These are phyloP conservation scores for Penicillium sp. DNA, from an alignment of 2,329 filamentous ascomycete genomes.

Conservation along the genomic window DNA sequence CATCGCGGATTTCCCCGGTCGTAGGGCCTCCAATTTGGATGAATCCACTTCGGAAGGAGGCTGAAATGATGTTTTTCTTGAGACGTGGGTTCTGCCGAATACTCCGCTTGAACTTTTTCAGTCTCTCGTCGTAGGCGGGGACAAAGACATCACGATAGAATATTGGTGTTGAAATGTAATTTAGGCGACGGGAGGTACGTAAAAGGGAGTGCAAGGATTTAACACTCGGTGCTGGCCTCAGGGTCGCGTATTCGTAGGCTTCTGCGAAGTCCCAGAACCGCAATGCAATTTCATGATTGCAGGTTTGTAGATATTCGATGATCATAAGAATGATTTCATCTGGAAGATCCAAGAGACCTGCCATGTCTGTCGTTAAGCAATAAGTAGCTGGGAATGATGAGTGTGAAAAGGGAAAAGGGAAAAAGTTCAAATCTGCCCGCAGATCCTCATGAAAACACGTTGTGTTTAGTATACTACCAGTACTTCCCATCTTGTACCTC, in stretches of 20 bases:
- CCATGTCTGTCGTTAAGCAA: conserved; percentile 1
- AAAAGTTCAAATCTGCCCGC: too few species aligned
- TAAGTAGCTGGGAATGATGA: too few species aligned
- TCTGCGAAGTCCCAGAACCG: not conserved
- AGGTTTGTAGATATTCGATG: conserved; percentile 6
- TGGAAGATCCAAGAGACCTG: conserved; percentile 7
- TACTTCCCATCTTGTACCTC: too few species aligned
- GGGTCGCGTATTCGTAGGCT: not conserved
- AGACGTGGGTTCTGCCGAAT: conserved; percentile 1
- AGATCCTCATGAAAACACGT: too few species aligned
- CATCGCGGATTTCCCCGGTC: not conserved
- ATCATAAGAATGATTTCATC: conserved; percentile 6
- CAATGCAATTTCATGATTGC: not conserved
- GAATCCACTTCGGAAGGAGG: conserved; percentile 1
- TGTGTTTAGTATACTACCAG: too few species aligned
- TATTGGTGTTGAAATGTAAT: conserved; percentile 1
- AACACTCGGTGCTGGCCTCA: not conserved
- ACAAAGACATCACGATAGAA: conserved; percentile 8
- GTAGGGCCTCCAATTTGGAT: not conserved
- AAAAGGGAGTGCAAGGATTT: conserved; percentile 6
- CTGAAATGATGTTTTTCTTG: conserved; percentile 3
- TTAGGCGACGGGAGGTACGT: not conserved
- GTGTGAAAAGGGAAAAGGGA: too few species aligned
- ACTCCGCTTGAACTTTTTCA: conserved; percentile 3
- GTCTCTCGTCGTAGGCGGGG: too few species aligned